Percentiles rank a stretch among this genome's conserved stretches.
Conservation (phyloP, 352 stramenopile genomes). For the Globisporangium uncinulatum region DNA sequence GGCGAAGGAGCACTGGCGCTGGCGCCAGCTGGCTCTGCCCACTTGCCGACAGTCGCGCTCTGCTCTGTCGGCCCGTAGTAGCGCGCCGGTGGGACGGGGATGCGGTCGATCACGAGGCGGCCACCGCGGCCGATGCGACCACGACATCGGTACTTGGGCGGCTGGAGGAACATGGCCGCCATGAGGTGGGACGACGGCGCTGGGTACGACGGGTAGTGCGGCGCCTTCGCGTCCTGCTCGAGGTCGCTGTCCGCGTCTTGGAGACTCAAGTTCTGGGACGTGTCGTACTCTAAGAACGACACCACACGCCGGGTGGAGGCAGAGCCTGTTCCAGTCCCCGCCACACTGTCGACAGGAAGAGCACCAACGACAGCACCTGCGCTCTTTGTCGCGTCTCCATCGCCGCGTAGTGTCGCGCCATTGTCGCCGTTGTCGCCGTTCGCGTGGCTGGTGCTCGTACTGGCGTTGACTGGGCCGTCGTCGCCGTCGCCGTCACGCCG, state of each 20-base stretch:
- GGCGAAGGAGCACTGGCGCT: constrained; percentile 9
- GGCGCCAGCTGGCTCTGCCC: background rate
- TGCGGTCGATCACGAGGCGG: constrained; percentile 68
- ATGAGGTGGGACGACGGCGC: constrained; percentile 53
- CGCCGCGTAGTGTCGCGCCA: no score
- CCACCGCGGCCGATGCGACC: constrained; percentile 68
- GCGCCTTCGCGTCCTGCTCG: constrained; percentile 14
- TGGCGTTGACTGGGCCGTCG: constrained; percentile 19
- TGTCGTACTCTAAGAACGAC: constrained; percentile 80
- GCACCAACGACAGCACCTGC: background rate
- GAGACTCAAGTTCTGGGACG: constrained; percentile 55
- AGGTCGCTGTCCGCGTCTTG: constrained; percentile 19
- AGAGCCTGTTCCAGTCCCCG: background rate
- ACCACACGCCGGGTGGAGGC: constrained; percentile 7
- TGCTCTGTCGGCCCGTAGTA: constrained; percentile 53
- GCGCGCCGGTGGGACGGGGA: constrained; percentile 43
- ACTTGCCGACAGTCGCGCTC: constrained; percentile 29
- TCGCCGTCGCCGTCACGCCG: constrained; percentile 31
- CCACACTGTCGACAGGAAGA: background rate
- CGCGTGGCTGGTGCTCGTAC: background rate
- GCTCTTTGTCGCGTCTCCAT: background rate
- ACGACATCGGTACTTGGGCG: constrained; percentile 64
- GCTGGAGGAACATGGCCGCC: constrained; percentile 60
- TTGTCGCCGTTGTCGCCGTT: background rate
- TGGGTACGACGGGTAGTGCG: constrained; percentile 63